Conservation (phyloP, 2,329 filamentous ascomycete genomes). For the Thelonectria olida region DNA sequence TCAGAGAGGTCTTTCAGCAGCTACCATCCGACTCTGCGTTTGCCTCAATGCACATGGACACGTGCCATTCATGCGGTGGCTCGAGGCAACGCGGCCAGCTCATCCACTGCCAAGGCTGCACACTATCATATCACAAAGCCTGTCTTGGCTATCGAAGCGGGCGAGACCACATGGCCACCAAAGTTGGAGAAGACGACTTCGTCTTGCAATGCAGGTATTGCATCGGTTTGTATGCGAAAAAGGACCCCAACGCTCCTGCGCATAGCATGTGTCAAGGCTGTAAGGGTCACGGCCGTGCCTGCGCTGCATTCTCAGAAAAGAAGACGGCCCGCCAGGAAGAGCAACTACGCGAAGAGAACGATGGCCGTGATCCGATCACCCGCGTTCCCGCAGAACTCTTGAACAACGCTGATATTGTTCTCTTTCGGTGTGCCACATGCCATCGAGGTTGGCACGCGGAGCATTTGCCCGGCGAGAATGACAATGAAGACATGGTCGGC, state of each 20-base stretch:
- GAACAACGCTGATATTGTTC: slow-evolving; percentile 78
- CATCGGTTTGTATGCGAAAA: slow-evolving; percentile 73
- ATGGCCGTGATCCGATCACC: slow-evolving; percentile 79
- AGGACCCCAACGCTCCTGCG: slow-evolving; percentile 74
- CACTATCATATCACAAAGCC: slow-evolving; percentile 79
- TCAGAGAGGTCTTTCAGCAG: slow-evolving; percentile 78
- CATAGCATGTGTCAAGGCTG: slow-evolving; percentile 79
- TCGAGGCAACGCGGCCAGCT: slow-evolving; percentile 68
- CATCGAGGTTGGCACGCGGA: slow-evolving; percentile 84
- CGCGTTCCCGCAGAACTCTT: slow-evolving; percentile 69
- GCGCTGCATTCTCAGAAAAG: slow-evolving; percentile 76
- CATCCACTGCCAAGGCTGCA: slow-evolving; percentile 92
- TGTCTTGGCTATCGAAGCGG: slow-evolving; percentile 79
- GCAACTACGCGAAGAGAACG: slow-evolving; percentile 80
- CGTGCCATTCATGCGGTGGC: slow-evolving; percentile 75
- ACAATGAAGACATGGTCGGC: slow-evolving; percentile 41
- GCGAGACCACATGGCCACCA: slow-evolving; percentile 91
- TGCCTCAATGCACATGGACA: slow-evolving; percentile 71
- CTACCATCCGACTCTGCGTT: slow-evolving; percentile 73
- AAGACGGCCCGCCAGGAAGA: slow-evolving; percentile 85
- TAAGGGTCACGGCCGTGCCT: slow-evolving; percentile 71
- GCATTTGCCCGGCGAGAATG: slow-evolving; percentile 71
- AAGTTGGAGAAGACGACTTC: slow-evolving; percentile 78
- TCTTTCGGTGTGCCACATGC: slow-evolving; percentile 86
- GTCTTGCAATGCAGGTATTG: slow-evolving; percentile 92